Evolutionary conservation across 2,329 filamentous ascomycete species (phyloP).

Genomic region (Apiospora saccharicola): DNA sequence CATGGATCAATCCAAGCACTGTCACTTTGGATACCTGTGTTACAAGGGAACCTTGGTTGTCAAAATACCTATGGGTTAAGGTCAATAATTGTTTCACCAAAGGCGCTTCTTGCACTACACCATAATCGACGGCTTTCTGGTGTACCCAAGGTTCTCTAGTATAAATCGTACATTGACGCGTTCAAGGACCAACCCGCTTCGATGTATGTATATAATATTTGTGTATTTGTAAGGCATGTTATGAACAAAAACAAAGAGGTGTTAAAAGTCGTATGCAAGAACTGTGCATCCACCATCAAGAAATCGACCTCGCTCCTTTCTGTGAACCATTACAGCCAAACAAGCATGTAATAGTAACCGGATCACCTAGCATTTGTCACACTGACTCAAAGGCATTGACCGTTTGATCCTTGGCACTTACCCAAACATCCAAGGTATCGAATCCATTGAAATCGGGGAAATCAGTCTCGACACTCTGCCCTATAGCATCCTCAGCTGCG

Average conservation of each 20-base stretch:
- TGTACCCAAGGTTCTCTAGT: not conserved
- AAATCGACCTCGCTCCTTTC: not conserved
- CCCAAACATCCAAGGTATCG: not conserved
- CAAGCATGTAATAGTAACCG: not conserved
- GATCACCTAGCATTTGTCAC: not conserved
- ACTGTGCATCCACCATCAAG: not conserved
- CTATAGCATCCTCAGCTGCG: not conserved
- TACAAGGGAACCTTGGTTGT: not conserved
- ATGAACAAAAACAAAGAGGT: not conserved
- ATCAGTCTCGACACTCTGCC: not conserved
- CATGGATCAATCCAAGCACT: not conserved
- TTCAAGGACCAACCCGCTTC: not conserved
- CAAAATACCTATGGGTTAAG: not conserved
- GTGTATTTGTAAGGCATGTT: not conserved
- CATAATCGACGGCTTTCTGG: not conserved
- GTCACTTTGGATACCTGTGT: not conserved
- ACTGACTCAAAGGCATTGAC: not conserved
- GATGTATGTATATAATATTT: not conserved
- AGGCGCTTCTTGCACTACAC: no score
- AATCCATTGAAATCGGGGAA: not conserved
- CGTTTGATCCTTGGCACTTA: not conserved
- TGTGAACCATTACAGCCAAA: not conserved
- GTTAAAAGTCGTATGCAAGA: not conserved
- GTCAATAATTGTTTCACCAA: no score
- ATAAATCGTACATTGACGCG: not conserved